phyloP scores from a whole-genome alignment of 495 filamentous ascomycete genomes.

The Penicillium pancosmium region DNA sequence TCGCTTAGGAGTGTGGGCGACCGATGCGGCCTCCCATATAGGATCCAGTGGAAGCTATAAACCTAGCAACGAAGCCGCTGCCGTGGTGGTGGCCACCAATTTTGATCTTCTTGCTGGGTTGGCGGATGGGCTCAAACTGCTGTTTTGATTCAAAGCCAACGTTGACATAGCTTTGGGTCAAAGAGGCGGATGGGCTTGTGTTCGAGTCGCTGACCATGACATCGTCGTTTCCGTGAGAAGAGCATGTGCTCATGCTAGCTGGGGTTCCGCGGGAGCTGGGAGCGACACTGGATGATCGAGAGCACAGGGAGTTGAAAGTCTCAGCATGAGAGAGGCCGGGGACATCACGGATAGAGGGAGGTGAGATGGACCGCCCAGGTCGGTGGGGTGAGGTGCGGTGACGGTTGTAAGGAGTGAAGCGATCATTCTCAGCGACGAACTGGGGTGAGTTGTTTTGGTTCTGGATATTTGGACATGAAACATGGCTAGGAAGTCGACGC shows the following conservation, averaged over 20 bases:
- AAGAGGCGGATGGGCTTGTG: constrained; percentile 35
- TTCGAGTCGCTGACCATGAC: constrained; percentile 38
- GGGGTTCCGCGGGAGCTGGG: constrained; percentile 47
- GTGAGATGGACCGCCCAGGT: constrained; percentile 49
- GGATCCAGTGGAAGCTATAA: constrained; percentile 46
- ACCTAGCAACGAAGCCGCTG: constrained; percentile 46
- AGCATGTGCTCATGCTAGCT: constrained; percentile 45
- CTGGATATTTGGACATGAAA: constrained; percentile 40
- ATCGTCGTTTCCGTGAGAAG: constrained; percentile 39
- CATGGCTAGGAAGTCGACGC: constrained; percentile 35
- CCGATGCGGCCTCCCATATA: constrained; percentile 46
- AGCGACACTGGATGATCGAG: constrained; percentile 52
- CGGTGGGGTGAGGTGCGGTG: constrained; percentile 39
- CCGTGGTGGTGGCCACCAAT: constrained; percentile 28
- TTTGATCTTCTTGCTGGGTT: constrained; percentile 50
- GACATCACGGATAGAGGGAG: constrained; percentile 51
- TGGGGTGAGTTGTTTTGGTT: constrained; percentile 35
- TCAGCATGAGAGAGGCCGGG: constrained; percentile 50
- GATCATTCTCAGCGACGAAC: constrained; percentile 34
- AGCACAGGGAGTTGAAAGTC: constrained; percentile 47
- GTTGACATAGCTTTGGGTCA: constrained; percentile 41
- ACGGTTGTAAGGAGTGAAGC: constrained; percentile 42
- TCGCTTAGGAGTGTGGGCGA: constrained; percentile 37
- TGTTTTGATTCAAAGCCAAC: constrained; percentile 31
- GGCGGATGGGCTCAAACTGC: constrained; percentile 29